Evolutionary conservation across 2,329 filamentous ascomycete species (phyloP).

Genomic region (Botryotinia globosa): DNA sequence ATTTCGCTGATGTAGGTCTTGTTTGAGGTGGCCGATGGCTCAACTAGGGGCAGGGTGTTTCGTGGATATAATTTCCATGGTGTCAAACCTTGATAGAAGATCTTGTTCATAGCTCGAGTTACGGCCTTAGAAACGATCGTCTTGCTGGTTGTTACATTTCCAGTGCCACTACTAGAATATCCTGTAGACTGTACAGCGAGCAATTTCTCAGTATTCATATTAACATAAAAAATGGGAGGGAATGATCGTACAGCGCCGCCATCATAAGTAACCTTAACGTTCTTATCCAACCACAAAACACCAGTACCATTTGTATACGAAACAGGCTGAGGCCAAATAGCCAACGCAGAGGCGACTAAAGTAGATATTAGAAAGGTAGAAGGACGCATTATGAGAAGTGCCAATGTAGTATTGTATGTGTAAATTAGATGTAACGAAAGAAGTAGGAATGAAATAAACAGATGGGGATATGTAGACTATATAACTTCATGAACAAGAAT

Average conservation of each 20-base stretch:
- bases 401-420: background rate
- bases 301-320: slow-evolving; percentile 51
- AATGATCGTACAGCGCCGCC: slow-evolving; percentile 52
- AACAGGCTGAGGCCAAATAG: slow-evolving; percentile 57
- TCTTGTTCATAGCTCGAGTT: slow-evolving; percentile 57
- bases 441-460: background rate
- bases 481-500: slow-evolving; percentile 32
- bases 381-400: slow-evolving; percentile 26
- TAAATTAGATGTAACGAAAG: slow-evolving; percentile 4
- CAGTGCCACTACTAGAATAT: slow-evolving; percentile 18
- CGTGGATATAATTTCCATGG: slow-evolving; percentile 76
- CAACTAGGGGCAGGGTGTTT: slow-evolving; percentile 54
- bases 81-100: slow-evolving; percentile 67
- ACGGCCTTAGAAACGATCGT: slow-evolving; percentile 56
- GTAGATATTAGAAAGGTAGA: slow-evolving; percentile 27
- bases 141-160: slow-evolving; percentile 41
- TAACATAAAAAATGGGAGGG: slow-evolving; percentile 32
- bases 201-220: slow-evolving; percentile 33
- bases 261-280: slow-evolving; percentile 57
- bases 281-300: slow-evolving; percentile 52
- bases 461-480: slow-evolving; percentile 32
- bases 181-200: slow-evolving; percentile 23
- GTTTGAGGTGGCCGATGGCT: slow-evolving; percentile 51
- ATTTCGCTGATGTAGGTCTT: slow-evolving; percentile 58
- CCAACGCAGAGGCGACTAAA: slow-evolving; percentile 35